Percentiles rank a stretch among this genome's conserved stretches.
Conservation (phyloP, 495 filamentous ascomycete species). For the Lophiotrema nucula region DNA sequence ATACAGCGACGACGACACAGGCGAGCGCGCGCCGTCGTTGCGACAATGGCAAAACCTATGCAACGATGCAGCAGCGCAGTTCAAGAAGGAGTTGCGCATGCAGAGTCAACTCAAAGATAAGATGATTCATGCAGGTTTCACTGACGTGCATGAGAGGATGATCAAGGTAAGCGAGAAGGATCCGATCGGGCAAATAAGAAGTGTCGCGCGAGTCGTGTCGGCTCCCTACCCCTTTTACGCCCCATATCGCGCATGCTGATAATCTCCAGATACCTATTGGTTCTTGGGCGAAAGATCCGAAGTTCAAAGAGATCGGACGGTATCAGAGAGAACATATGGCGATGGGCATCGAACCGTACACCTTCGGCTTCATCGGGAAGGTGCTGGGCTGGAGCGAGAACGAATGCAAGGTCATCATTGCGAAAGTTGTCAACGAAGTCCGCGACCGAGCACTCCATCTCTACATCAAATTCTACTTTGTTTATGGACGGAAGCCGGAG, state of each 20-base stretch:
- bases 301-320: conserved; percentile 35
- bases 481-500: conserved; percentile 19
- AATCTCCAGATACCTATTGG: conserved; percentile 28
- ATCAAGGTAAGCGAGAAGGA: conserved; percentile 16
- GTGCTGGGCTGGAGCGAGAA: conserved; percentile 25
- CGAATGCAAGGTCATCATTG: conserved; percentile 22
- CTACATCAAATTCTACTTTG: conserved; percentile 24
- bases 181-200: too few relatives aligned
- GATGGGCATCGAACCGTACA: conserved; percentile 28
- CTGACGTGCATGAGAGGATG: conserved; percentile 27
- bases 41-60: conserved; percentile 14
- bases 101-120: conserved; percentile 16
- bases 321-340: conserved; percentile 24
- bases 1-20: conserved; percentile 32
- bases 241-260: not conserved
- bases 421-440: conserved; percentile 27
- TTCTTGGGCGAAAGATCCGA: conserved; percentile 35
- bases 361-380: conserved; percentile 28
- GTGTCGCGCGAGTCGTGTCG: too few relatives aligned
- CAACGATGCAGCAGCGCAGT: conserved; percentile 13
- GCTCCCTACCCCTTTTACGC: too few relatives aligned
- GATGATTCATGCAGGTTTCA: conserved; percentile 34
- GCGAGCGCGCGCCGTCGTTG: conserved; percentile 1
- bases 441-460: conserved; percentile 16
- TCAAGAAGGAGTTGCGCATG: conserved; percentile 22